These are phyloP conservation scores for Teratosphaeria pseudoeucalypti DNA, from an alignment of 2,329 filamentous ascomycete genomes.

Conservation along the genomic window DNA sequence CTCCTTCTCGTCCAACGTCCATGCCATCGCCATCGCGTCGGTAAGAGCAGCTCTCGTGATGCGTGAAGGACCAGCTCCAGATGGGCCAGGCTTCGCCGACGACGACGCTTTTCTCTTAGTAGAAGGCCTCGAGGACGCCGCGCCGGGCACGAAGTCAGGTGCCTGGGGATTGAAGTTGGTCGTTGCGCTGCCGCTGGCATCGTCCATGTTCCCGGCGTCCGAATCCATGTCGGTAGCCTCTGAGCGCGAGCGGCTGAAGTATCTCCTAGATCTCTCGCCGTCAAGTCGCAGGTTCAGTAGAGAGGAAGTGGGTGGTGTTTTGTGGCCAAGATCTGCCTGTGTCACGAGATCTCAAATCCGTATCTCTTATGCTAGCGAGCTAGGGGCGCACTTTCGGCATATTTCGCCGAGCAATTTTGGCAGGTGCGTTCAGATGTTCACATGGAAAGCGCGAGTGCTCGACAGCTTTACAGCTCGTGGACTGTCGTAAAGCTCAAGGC, in stretches of 20 bases:
- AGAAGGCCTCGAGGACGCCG: slow-evolving; percentile 9
- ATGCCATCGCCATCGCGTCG: neutral
- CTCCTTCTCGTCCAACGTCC: neutral
- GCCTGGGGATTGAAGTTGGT: slow-evolving; percentile 14
- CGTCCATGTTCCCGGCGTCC: neutral
- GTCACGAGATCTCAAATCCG: neutral
- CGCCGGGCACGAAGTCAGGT: slow-evolving; percentile 12
- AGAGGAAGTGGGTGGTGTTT: neutral
- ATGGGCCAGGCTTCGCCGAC: slow-evolving; percentile 8
- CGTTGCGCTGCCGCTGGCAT: neutral
- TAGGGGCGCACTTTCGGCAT: neutral
- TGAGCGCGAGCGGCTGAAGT: neutral
- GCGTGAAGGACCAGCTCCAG: neutral
- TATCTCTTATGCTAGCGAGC: neutral
- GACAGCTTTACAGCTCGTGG: neutral
- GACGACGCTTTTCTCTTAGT: slow-evolving; percentile 22
- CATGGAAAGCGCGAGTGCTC: neutral
- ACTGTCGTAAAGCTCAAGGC: neutral
- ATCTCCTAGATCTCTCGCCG: neutral
- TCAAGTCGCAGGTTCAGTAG: neutral
- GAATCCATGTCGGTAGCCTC: neutral
- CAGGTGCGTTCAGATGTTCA: neutral
- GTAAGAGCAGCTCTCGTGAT: neutral
- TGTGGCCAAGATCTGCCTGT: neutral
- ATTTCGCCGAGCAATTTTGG: neutral